Conservation (phyloP, 148 eudicot genomes). For the Rhododendron ferrugineum region DNA sequence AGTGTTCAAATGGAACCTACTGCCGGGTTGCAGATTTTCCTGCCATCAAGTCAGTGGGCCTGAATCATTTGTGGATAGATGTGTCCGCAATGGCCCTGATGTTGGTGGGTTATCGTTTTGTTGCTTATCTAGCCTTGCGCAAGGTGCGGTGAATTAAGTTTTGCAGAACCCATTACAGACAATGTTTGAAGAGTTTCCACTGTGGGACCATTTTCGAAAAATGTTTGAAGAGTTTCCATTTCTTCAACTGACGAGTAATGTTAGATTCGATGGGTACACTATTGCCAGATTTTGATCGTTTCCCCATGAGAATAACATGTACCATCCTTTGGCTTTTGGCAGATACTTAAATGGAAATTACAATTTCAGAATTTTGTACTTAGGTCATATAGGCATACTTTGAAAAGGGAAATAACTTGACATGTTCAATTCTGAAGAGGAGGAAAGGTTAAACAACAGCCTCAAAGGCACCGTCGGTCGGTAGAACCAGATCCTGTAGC, state of each 20-base stretch:
- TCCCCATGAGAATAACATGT: constrained; percentile 12
- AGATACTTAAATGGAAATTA: constrained; percentile 9
- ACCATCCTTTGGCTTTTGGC: constrained; percentile 9
- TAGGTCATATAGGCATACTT: background rate
- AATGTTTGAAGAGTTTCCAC: background rate
- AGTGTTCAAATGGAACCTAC: constrained; percentile 58
- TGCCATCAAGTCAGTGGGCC: constrained; percentile 64
- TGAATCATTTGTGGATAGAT: constrained; percentile 60
- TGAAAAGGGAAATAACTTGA: background rate
- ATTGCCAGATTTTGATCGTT: constrained; percentile 21
- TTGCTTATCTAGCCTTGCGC: constrained; percentile 80
- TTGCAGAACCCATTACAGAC: background rate
- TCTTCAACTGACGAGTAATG: constrained; percentile 26
- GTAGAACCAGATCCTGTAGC: no score
- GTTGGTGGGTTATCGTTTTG: constrained; percentile 78
- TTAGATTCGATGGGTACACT: constrained; percentile 12
- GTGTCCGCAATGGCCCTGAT: constrained; percentile 61
- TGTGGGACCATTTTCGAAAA: background rate
- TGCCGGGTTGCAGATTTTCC: constrained; percentile 74
- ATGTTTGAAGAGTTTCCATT: constrained; percentile 24
- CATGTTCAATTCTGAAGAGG: background rate
- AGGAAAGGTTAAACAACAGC: no score
- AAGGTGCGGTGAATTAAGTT: constrained; percentile 40
- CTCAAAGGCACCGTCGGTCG: no score
- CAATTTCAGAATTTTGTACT: background rate